Conservation (phyloP, 1,284 basidiomycete species). For the Spongiforma sp. region DNA sequence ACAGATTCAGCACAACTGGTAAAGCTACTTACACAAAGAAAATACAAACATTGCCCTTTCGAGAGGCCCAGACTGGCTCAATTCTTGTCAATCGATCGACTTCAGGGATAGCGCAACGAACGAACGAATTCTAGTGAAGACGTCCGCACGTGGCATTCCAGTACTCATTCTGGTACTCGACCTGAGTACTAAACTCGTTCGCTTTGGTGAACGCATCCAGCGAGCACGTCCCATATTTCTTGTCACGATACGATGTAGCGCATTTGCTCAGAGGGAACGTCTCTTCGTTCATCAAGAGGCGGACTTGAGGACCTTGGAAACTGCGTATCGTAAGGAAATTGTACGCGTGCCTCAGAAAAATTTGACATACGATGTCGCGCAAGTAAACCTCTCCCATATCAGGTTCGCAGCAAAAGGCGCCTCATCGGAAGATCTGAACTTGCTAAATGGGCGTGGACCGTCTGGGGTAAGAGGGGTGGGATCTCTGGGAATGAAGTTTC, state of each 20-base stretch:
- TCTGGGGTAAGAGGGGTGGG: slow-evolving; percentile 34
- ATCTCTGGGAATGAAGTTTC: slow-evolving; percentile 33
- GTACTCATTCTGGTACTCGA: not conserved
- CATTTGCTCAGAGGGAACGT: slow-evolving; percentile 47
- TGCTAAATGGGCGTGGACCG: slow-evolving; percentile 36
- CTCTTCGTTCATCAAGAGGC: slow-evolving; percentile 49
- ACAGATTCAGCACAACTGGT: too few species aligned
- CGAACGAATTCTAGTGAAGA: too few species aligned
- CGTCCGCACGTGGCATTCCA: slow-evolving; percentile 27
- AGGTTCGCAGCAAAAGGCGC: slow-evolving; percentile 52
- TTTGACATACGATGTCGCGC: slow-evolving; percentile 38
- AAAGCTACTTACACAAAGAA: too few species aligned
- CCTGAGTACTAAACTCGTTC: slow-evolving; percentile 33
- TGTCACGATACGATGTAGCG: slow-evolving; percentile 31
- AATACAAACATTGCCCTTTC: too few species aligned
- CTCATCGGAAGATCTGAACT: slow-evolving; percentile 47
- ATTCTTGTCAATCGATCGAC: too few species aligned
- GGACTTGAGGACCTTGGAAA: slow-evolving; percentile 43
- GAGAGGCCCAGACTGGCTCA: too few species aligned
- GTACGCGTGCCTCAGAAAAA: not conserved
- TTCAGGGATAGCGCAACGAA: too few species aligned
- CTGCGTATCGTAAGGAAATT: slow-evolving; percentile 10
- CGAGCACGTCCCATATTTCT: slow-evolving; percentile 46
- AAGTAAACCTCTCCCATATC: slow-evolving; percentile 53
- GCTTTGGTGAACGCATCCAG: slow-evolving; percentile 42